Conservation (phyloP, 1,139 yeast species). For the Kazachstania sp. region DNA sequence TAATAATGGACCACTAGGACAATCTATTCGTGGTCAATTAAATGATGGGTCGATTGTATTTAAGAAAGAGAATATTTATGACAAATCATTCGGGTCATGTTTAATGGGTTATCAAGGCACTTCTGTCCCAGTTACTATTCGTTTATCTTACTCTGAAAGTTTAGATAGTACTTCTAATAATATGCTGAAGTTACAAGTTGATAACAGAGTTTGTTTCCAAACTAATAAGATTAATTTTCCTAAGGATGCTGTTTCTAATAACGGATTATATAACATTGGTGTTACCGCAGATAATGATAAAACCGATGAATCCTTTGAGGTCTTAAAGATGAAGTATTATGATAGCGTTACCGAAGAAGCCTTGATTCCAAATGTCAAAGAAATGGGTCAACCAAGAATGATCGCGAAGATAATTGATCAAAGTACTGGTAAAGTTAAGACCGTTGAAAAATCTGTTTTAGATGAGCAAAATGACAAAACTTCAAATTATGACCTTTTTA, state of each 20-base stretch:
- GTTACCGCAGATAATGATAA: slow-evolving; percentile 41
- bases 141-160: slow-evolving; percentile 48
- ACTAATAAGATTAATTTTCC: slow-evolving; percentile 41
- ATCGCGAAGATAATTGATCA: slow-evolving; percentile 30
- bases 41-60: slow-evolving; percentile 39
- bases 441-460: slow-evolving; percentile 23
- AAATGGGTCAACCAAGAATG: slow-evolving; percentile 39
- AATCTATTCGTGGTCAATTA: slow-evolving; percentile 42
- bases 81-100: slow-evolving; percentile 46
- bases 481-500: slow-evolving; percentile 23
- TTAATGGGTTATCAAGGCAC: slow-evolving; percentile 52
- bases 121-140: slow-evolving; percentile 58
- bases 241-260: neutral
- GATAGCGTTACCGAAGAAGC: slow-evolving; percentile 45
- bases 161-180: slow-evolving; percentile 19
- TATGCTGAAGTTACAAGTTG: slow-evolving; percentile 55
- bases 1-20: slow-evolving; percentile 39
- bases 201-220: slow-evolving; percentile 62
- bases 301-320: slow-evolving; percentile 47
- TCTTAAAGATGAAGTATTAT: slow-evolving; percentile 49
- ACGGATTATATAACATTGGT: slow-evolving; percentile 37
- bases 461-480: slow-evolving; percentile 22
- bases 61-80: slow-evolving; percentile 22
- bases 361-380: slow-evolving; percentile 48
- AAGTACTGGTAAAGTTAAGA: slow-evolving; percentile 26